Evolutionary conservation across 768 basidiomycete species (phyloP).

Genomic region (Mycena olivaceomarginata): DNA sequence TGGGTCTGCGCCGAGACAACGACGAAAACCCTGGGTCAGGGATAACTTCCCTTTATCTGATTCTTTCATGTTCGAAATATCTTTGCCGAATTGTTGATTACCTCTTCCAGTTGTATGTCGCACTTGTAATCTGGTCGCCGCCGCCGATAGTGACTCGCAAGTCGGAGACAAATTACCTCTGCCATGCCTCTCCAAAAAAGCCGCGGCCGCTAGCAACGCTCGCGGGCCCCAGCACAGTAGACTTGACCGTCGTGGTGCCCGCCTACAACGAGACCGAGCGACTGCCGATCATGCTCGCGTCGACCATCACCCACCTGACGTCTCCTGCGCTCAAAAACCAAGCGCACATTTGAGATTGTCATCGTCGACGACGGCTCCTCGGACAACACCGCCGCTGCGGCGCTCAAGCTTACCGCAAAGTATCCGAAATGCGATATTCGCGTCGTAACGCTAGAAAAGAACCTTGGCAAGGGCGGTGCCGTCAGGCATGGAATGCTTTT

Average conservation of each 20-base stretch:
- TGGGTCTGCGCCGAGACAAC: conserved; percentile 73
- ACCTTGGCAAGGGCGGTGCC: conserved; percentile 95
- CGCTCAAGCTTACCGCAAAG: conserved; percentile 77
- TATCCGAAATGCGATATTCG: conserved; percentile 79
- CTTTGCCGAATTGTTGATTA: conserved; percentile 34
- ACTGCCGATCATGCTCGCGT: conserved; percentile 88
- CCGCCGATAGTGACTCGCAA: conserved; percentile 74
- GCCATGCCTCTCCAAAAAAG: conserved; percentile 70
- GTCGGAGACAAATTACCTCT: conserved; percentile 84
- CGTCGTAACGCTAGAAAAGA: conserved; percentile 85
- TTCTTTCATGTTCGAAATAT: conserved; percentile 18
- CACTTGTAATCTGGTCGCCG: conserved; percentile 86
- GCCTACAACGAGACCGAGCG: conserved; percentile 94
- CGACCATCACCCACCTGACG: conserved; percentile 80
- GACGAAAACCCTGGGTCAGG: conserved; percentile 79
- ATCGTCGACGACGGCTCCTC: conserved; percentile 94
- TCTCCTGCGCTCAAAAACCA: conserved; percentile 56
- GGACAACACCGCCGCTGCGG: conserved; percentile 82
- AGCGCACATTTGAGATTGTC: conserved; percentile 86
- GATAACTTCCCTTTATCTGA: conserved; percentile 63
- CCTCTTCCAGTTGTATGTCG: conserved; percentile 76
- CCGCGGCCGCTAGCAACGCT: conserved; percentile 75
- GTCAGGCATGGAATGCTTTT: conserved; percentile 95
- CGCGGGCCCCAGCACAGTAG: conserved; percentile 74
- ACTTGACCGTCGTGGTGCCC: conserved; percentile 90